Evolutionary conservation across 108 stramenopile species (phyloP), one percentile per base, ranked within the genome.

Genomic region (Cyclotella sp.): DNA sequence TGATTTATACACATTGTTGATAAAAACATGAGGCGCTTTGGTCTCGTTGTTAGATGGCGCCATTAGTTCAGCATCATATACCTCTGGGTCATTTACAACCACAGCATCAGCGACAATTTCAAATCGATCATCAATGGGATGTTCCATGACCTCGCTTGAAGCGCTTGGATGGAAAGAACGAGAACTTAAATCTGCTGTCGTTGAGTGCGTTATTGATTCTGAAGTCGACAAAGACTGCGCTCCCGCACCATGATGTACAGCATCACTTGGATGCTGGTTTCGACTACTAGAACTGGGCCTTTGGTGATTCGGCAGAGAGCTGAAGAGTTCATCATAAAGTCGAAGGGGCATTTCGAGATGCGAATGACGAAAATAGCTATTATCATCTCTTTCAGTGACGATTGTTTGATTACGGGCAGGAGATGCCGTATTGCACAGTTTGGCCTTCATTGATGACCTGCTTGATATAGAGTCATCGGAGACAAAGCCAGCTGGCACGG

Each of bases 21-120:
- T 62, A 40, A 39, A 11, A 40, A 39, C 10, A 40, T 40, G n/a
- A 3, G 19, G 55, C 34, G 34, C 34, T 6, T 6, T 34, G 34
- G 34, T 34, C 34, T 34, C 34, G 3, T 19, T 8, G 19, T 51
- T 51, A 10, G 63, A 16, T 24, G 16, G 3, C 3, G 34, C 34
- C 15, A 61, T 39, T 15, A 15, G 34, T 34, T 61, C 60, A 14
- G 60, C 60, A 16, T 61, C 60, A 21, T 61, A 61, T 3, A 61
- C 34, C 14, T 61, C 60, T 16, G 60, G 60, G 12, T 64, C 63
- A 12, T 64, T 30, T 22, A 64, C 63, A 22, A 24, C 22, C 15
- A 64, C 63, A 24, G 63, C 63, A 64, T 64, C 63, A 24, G 44
- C 41, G 15, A 64, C 44, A 21, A 45, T 26, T 13, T 64, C 63